Percentiles rank a stretch among this genome's conserved stretches.
phyloP scores from a whole-genome alignment of 2,329 filamentous ascomycete species.

The Pleoardoris graminearum region DNA sequence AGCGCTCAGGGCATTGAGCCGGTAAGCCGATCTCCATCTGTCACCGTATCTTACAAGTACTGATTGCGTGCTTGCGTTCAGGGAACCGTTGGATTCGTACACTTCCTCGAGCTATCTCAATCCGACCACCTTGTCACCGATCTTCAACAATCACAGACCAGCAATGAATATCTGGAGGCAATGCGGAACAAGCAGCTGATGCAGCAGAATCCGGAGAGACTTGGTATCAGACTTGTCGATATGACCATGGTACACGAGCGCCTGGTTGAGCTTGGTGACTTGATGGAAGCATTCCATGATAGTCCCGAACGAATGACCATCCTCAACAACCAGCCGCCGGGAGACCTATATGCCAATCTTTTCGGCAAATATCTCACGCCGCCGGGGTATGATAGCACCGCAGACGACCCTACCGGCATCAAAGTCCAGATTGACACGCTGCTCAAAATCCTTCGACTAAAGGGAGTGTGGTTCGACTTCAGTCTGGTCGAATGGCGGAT shows the following conservation, averaged over 20 bases:
- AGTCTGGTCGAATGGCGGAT: slow-evolving; percentile 76
- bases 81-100: slow-evolving; percentile 70
- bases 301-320: slow-evolving; percentile 59
- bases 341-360: slow-evolving; percentile 54
- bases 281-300: slow-evolving; percentile 57
- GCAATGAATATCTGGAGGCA: slow-evolving; percentile 32
- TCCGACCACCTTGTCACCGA: slow-evolving; percentile 63
- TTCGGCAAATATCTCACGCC: slow-evolving; percentile 50
- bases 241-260: slow-evolving; percentile 40
- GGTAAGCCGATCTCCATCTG: slow-evolving; percentile 3
- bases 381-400: slow-evolving; percentile 45
- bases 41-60: background rate
- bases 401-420: slow-evolving; percentile 62
- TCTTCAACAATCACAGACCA: slow-evolving; percentile 55
- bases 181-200: slow-evolving; percentile 52
- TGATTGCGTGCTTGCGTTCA: background rate
- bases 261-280: slow-evolving; percentile 51
- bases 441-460: slow-evolving; percentile 65
- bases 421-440: slow-evolving; percentile 71
- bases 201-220: slow-evolving; percentile 41
- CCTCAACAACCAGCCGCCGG: slow-evolving; percentile 55
- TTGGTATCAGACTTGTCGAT: slow-evolving; percentile 44
- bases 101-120: slow-evolving; percentile 67
- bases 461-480: slow-evolving; percentile 75
- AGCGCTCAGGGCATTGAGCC: slow-evolving; percentile 72